Conservation (phyloP, 2,329 filamentous ascomycete genomes). For the Microdochium trichocladiopsis region DNA sequence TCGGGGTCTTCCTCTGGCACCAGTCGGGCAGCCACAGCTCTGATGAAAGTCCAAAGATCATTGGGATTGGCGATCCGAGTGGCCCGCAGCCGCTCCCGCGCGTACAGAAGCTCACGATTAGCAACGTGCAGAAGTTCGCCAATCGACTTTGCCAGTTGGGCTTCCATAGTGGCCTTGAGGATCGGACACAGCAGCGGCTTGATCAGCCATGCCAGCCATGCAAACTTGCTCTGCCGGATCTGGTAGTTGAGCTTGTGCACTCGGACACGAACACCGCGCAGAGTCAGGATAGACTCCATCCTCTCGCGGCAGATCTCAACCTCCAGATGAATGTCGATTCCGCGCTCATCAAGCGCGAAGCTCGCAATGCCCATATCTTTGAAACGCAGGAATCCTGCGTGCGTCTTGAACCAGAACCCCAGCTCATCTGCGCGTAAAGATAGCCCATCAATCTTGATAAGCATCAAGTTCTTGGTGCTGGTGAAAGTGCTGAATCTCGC, state of each 20-base stretch:
- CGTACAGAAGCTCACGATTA: constrained; percentile 82
- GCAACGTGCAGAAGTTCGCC: constrained; percentile 61
- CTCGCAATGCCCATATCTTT: constrained; percentile 79
- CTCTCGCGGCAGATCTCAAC: constrained; percentile 73
- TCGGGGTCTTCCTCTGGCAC: constrained; percentile 69
- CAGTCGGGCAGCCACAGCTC: constrained; percentile 71
- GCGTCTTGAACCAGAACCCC: constrained; percentile 81
- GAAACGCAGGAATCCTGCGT: constrained; percentile 67
- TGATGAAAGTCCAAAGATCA: constrained; percentile 75
- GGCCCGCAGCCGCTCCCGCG: constrained; percentile 77
- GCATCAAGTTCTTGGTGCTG: constrained; percentile 61
- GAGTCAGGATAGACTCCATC: constrained; percentile 73
- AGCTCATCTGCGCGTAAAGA: constrained; percentile 81
- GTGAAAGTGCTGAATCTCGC: constrained; percentile 63
- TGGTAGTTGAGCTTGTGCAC: constrained; percentile 84
- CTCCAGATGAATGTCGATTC: constrained; percentile 80
- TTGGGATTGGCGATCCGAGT: constrained; percentile 76
- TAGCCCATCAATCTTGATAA: constrained; percentile 73
- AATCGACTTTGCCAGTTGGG: constrained; percentile 67
- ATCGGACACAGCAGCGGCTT: constrained; percentile 80
- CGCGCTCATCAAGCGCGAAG: constrained; percentile 78
- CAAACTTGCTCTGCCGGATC: constrained; percentile 67
- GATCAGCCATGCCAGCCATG: constrained; percentile 72
- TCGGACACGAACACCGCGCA: constrained; percentile 68
- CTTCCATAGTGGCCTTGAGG: constrained; percentile 66